Evolutionary conservation across 2,329 filamentous ascomycete genomes (phyloP).

Genomic region (Neopestalotiopsis clavispora): DNA sequence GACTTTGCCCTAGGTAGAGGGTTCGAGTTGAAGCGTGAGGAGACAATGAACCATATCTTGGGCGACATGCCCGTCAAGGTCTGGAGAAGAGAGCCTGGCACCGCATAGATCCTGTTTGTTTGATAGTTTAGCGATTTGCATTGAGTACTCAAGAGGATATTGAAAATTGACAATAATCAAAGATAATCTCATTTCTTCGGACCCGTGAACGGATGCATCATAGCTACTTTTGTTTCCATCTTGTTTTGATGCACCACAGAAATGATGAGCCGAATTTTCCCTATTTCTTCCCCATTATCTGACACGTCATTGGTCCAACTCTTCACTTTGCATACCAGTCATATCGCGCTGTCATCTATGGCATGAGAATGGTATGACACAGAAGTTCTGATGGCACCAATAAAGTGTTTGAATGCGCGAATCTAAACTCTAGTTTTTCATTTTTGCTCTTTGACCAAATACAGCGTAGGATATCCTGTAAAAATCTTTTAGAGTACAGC

Average conservation of each 20-base stretch:
- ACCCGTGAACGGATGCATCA: not conserved
- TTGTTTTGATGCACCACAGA: too few species aligned
- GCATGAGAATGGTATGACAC: not conserved
- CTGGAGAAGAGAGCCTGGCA: constrained; percentile 26
- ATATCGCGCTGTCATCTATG: not conserved
- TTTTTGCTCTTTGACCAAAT: too few species aligned
- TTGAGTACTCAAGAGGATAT: not conserved
- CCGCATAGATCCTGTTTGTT: not conserved
- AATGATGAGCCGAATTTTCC: too few species aligned
- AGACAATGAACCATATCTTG: constrained; percentile 32
- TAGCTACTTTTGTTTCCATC: too few species aligned
- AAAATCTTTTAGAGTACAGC: not conserved
- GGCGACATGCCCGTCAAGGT: constrained; percentile 33
- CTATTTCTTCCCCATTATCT: too few species aligned
- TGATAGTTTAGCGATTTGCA: constrained; percentile 3
- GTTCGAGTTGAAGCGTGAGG: constrained; percentile 32
- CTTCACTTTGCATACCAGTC: too few species aligned
- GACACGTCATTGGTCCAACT: too few species aligned
- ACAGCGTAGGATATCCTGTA: too few species aligned
- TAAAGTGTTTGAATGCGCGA: too few species aligned
- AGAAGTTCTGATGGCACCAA: too few species aligned
- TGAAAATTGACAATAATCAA: not conserved
- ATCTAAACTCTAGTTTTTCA: too few species aligned
- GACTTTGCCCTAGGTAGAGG: constrained; percentile 41
- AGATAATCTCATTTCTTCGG: not conserved